A percentile compares a stretch with the other conserved stretches of the same genome.
phyloP scores from a whole-genome alignment of 2,329 filamentous ascomycete species.

The Colletotrichum coccodes region DNA sequence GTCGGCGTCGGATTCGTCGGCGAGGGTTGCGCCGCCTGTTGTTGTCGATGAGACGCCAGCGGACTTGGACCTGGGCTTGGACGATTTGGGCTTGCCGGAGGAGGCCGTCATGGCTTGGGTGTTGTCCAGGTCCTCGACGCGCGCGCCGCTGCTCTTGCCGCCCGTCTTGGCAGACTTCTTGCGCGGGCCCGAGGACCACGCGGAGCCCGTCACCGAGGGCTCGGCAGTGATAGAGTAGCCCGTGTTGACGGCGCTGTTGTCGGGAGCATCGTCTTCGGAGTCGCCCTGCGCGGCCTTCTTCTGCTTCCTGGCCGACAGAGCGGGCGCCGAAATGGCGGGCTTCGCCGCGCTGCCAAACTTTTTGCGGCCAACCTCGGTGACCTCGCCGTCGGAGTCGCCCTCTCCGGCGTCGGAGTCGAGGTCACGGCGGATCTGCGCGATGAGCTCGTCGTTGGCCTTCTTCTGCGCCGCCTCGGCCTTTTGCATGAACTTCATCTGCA shows the following conservation, averaged over 20 bases:
- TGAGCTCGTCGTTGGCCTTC: conserved; percentile 82
- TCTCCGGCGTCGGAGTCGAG: conserved; percentile 71
- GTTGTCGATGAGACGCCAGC: conserved; percentile 11
- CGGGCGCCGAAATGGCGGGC: conserved; percentile 42
- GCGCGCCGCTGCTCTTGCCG: conserved; percentile 18
- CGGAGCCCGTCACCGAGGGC: conserved; percentile 45
- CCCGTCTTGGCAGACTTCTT: conserved; percentile 40
- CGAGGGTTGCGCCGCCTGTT: conserved; percentile 26
- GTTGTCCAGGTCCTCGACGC: conserved; percentile 52
- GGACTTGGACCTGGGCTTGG: conserved; percentile 42
- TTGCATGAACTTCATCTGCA: conserved; percentile 94
- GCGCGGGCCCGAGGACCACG: conserved; percentile 53
- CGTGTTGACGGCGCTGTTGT: conserved; percentile 35
- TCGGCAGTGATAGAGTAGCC: conserved; percentile 37
- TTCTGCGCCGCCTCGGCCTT: conserved; percentile 84
- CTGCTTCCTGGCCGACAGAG: conserved; percentile 36
- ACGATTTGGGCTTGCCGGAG: conserved; percentile 32
- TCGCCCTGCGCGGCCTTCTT: conserved; percentile 43
- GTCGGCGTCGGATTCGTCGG: conserved; percentile 45
- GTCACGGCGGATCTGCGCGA: conserved; percentile 76
- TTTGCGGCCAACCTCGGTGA: conserved; percentile 73
- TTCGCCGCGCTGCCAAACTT: conserved; percentile 67
- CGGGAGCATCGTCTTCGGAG: conserved; percentile 39
- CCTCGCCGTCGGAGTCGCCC: conserved; percentile 61
- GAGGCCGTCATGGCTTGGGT: conserved; percentile 42